Base-by-base conservation (phyloP, 257 asterid species). In the Linaria vulgaris region DNA sequence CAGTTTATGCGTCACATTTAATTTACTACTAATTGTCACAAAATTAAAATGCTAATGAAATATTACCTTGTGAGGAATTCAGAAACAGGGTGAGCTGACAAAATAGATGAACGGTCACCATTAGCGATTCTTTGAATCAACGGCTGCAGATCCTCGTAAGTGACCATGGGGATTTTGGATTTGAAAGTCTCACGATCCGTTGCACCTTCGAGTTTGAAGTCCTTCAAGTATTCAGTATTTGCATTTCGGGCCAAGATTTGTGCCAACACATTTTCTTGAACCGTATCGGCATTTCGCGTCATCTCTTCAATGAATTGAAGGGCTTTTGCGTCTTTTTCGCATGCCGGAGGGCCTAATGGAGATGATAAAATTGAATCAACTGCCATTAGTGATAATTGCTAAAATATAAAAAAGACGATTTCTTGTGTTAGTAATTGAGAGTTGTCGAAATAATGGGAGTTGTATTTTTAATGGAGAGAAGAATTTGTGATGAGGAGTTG, bases 41-140 rank as follows among this genome's bases (percentile, higher is more conserved):
- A 55, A 9, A 2, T 14, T 4, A 5, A 24, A 2, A 27, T 13
- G 20, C 7, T 12, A 9, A 6, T 37, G 4, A 66, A 14, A 16
- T 57, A 53, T 54, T 76, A 92, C 98, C 98, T 92, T 63, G 99
- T 94, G 65, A 94, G 96, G 76, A 94, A 94, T 50, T 94, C 99
- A 3, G 99, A 87, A 67, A 94, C 80, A 53, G 99, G 99, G 37
- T 79, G 88, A 68, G 97, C 73, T 2, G 97, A 85, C 3, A 94
- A 64, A 71, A 94, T 94, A 15, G 94, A 84, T 0, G 97, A 82
- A 43, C 94, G 85, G 23, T 94, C 99, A 4, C 99, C 99, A 55
- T 90, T 64, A 21, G 99, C 99, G 43, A 94, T 94, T 12, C 99
- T 79, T 50, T 82, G 94, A 62, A 94, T 90, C 78, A 87, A 80